These are phyloP conservation scores for Pascua guehoae DNA, from an alignment of 1,284 basidiomycete species.

Conservation along the genomic window DNA sequence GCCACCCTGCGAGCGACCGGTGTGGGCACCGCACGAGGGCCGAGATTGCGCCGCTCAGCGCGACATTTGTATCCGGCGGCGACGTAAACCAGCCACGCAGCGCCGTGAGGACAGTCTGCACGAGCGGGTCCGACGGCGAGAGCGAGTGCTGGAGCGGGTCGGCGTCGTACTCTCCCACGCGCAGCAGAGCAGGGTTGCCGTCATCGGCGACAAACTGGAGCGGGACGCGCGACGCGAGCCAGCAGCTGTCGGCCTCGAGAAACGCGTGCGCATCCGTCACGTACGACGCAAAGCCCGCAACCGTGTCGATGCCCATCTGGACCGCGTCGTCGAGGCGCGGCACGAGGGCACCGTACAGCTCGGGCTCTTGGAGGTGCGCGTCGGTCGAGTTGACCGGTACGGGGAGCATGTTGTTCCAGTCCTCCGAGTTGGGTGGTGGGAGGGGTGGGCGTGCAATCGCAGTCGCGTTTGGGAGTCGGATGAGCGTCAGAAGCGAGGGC, in stretches of 20 bases:
- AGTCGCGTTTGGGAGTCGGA: constrained; percentile 61
- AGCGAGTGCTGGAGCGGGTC: constrained; percentile 57
- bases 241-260: constrained; percentile 34
- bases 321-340: constrained; percentile 73
- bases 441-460: constrained; percentile 22
- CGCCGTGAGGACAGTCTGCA: constrained; percentile 66
- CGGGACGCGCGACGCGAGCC: constrained; percentile 18
- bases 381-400: constrained; percentile 22
- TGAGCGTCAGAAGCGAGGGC: constrained; percentile 64
- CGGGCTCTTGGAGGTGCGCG: constrained; percentile 47
- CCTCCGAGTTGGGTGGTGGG: constrained; percentile 7
- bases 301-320: constrained; percentile 61
- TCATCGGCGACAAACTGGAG: constrained; percentile 21
- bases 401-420: constrained; percentile 9
- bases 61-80: constrained; percentile 79
- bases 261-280: constrained; percentile 33
- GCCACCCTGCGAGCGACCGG: constrained; percentile 81
- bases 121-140: constrained; percentile 71
- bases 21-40: constrained; percentile 76
- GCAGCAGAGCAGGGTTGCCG: constrained; percentile 19
- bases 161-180: constrained; percentile 14
- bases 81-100: constrained; percentile 78
- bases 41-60: constrained; percentile 75
- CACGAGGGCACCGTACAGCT: constrained; percentile 72
- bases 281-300: constrained; percentile 68